Base-by-base conservation (phyloP, 352 stramenopile species). In the Pythium brassicae region DNA sequence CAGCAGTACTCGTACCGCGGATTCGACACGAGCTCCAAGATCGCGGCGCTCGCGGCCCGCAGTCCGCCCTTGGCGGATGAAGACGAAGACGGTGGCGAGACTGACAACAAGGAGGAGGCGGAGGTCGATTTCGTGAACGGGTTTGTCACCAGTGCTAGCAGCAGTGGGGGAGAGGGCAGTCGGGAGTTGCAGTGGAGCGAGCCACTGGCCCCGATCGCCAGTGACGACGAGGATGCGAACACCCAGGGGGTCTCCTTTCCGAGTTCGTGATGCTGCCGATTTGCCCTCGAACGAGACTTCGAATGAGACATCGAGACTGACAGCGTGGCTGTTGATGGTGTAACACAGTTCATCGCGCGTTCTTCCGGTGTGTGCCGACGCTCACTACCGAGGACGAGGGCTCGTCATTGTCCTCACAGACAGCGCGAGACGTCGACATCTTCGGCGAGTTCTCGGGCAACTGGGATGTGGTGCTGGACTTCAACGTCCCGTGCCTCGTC, bases 401-500 rank as follows among this genome's bases (percentile, higher is more conserved):
- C 35, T 43, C 55, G 35, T 50, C 42, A 12, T 37, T 37, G 14
- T 20, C 20, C 4, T 19, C 49, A 2, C 51, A 59, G 10, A 25
- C 29, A 11, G 35, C 56, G 1, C 53, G 57, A 19, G 29, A 50
- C 8, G 67, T 77, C 27, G 55, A 63, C 37, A 51, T 86, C 50
- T 77, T 89, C 57, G 79, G 75, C 2, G 73, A 78, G 35, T 74
- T 74, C 49, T 73, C 79, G 29, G 69, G 68, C 35, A 78, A 74
- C 49, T 89, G 79, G 79, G 71, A 89, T 39, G 75, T 72, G 10
- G 43, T 66, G 4, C 53, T 89, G 25, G 78, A 89, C 48, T 80
- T 86, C 29, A 83, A 87, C 55, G 43, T 62, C 0, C 74, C 76
- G 6, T 89, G 79, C 37, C 68, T 89, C 19, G 62, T 69, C 20